phyloP scores from a whole-genome alignment of 1,284 basidiomycete genomes.

The Ceratobasidium sp. region DNA sequence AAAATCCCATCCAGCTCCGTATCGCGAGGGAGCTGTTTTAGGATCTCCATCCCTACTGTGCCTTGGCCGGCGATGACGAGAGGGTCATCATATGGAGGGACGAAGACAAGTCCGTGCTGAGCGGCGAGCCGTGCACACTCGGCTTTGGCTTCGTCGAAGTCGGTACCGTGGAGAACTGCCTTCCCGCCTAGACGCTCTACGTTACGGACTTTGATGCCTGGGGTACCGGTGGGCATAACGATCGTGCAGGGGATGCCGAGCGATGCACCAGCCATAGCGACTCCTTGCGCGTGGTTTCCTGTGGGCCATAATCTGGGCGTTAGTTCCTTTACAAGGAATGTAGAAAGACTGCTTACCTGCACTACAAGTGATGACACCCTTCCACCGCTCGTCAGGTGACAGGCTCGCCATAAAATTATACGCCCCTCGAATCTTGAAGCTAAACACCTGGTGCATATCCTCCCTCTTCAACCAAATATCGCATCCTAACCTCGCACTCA shows the following conservation, averaged over 20 bases:
- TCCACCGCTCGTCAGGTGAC: constrained; percentile 91
- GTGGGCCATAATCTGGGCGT: constrained; percentile 37
- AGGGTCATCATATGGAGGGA: constrained; percentile 98
- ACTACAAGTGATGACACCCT: constrained; percentile 97
- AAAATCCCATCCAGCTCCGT: constrained; percentile 90
- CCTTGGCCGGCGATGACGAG: constrained; percentile 98
- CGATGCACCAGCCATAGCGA: constrained; percentile 90
- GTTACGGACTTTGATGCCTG: constrained; percentile 96
- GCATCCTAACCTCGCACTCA: constrained; percentile 90
- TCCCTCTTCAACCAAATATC: constrained; percentile 96
- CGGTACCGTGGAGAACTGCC: constrained; percentile 90
- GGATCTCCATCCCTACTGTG: constrained; percentile 94
- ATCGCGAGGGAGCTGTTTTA: constrained; percentile 81
- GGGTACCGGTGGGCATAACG: constrained; percentile 97
- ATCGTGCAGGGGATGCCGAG: constrained; percentile 96
- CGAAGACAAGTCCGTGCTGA: constrained; percentile 85
- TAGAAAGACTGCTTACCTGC: constrained; percentile 78
- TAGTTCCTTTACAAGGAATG: not conserved
- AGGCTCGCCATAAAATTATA: constrained; percentile 99
- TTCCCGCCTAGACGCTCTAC: constrained; percentile 94
- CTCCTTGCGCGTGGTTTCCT: constrained; percentile 99
- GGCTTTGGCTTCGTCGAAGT: constrained; percentile 97
- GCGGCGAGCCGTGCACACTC: constrained; percentile 91
- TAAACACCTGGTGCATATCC: constrained; percentile 97
- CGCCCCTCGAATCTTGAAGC: constrained; percentile 98